Evolutionary conservation across 2,329 filamentous ascomycete genomes (phyloP), one percentile per base, ranked within the genome.

Genomic region (Fusarium algeriense): DNA sequence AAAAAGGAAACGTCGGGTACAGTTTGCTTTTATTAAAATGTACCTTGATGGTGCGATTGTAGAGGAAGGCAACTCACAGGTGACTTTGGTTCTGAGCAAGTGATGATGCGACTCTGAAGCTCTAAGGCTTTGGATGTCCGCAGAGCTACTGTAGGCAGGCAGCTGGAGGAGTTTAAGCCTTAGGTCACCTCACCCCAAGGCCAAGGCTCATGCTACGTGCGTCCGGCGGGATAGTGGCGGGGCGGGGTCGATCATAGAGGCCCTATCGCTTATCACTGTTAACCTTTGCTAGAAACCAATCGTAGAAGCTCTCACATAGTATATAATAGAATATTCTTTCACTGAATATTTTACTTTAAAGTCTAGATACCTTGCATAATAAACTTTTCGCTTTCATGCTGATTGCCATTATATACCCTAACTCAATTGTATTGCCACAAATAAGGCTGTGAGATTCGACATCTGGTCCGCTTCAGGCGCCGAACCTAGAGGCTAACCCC

Each of bases 71-170:
- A 17, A 59, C 64, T 70, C 23, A 67, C 61, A 44, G 26, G 23
- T 49, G 32, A 48, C 41, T 67, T 35, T 70, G 49, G 23, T 43
- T 56, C 37, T 37, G 26, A 35, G 30, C 12, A 23, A 72, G 41
- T 67, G 69, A 72, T 71, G 69, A 71, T 71, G 69, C 69, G 65
- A 44, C 53, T 71, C 69, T 52, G 48, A 64, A 60, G 46, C 41
- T 55, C 35, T 23, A 58, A 65, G 56, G 69, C 59, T 55, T 40
- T 58, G 44, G 63, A 67, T 57, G 62, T 43, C 62, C 58, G 58
- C 45, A 65, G 55, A 64, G 58, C 61, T 70, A n/a, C 48, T 52
- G 32, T 28, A 45, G 41, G 46, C n/a, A 71, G 62, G 68, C 67
- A 70, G 56, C 67, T 71, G 50, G 45, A 57, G 38, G 43, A 52